Conservation (phyloP, 495 filamentous ascomycete species). For the Astrothelium subdiscretum region DNA sequence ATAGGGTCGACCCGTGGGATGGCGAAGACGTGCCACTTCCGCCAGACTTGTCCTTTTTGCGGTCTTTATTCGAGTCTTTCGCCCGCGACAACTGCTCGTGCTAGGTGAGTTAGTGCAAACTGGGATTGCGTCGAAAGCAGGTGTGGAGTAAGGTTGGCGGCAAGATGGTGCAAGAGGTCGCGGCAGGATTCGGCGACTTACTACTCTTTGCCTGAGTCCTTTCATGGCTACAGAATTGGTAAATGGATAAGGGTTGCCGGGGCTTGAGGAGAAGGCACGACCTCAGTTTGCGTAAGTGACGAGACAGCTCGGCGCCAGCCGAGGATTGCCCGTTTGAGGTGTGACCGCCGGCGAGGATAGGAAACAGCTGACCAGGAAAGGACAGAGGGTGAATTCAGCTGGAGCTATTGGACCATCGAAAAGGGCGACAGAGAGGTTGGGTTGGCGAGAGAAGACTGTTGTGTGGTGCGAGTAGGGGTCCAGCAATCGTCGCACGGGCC, state of each 20-base stretch:
- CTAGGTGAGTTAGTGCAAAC: constrained; percentile 32
- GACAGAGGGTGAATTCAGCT: background rate
- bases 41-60: constrained; percentile 80
- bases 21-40: constrained; percentile 70
- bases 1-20: constrained; percentile 49
- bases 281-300: background rate
- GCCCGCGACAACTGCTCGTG: constrained; percentile 87
- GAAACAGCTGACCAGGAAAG: background rate
- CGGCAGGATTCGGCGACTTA: constrained; percentile 42
- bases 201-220: constrained; percentile 94
- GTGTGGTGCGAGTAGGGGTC: background rate
- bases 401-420: background rate
- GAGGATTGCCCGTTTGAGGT: background rate
- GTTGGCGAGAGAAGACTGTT: background rate
- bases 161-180: constrained; percentile 14
- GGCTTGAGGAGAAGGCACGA: background rate
- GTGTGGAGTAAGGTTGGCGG: constrained; percentile 21
- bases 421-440: background rate
- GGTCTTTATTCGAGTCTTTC: constrained; percentile 84
- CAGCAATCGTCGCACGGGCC: background rate
- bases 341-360: background rate
- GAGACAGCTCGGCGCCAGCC: background rate
- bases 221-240: constrained; percentile 52
- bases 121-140: constrained; percentile 5
- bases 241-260: background rate